Evolutionary conservation across 202 grass and related monocot genomes (phyloP), one percentile per base, ranked within the genome.

Genomic region (Elaeis oleifera): DNA sequence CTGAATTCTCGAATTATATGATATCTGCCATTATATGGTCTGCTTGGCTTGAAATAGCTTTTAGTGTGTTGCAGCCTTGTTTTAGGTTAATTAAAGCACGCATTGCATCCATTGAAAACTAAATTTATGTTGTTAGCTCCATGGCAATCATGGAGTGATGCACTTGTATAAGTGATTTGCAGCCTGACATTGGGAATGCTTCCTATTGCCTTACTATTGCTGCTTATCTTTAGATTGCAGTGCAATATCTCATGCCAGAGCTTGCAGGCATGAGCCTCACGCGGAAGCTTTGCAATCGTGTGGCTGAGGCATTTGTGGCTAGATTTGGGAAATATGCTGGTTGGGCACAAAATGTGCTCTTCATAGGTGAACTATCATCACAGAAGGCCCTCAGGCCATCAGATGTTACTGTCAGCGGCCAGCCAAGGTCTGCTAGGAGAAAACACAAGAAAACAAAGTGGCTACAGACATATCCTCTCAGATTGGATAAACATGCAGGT

Each of bases 311-410:
- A 29, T 97, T 97, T 76, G 92, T 92, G 64, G 23, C 74, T 62
- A 92, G 78, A 79, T 97, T 89, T 77, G 92, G 84, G 29, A 79
- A 68, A 26, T 92, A 84, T 66, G 92, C 92, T 16, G 92, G 92
- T 54, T 97, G 88, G 92, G 92, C 88, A 56, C 92, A 89, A 69
- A 97, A 84, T 82, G 87, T 97, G 49, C 84, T 92, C 6, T 97
- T 92, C 59, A 97, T 97, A 17, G 88, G 76, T 48, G 88, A 97
- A 49, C 58, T 97, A 58, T 73, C 88, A 56, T 61, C 68, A 54
- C 74, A 86, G 67, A 89, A 91, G 36, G 57, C 76, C 11, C 2
- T 53, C 19, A 2, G 62, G 49, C 25, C 60, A 50, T 68, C 60
- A 20, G 18, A 53, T 19, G 23, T 63, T 60, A 44, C 18, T 59